Conservation (phyloP, 345 rosid genomes). For the Gossypium ekmanianum region DNA sequence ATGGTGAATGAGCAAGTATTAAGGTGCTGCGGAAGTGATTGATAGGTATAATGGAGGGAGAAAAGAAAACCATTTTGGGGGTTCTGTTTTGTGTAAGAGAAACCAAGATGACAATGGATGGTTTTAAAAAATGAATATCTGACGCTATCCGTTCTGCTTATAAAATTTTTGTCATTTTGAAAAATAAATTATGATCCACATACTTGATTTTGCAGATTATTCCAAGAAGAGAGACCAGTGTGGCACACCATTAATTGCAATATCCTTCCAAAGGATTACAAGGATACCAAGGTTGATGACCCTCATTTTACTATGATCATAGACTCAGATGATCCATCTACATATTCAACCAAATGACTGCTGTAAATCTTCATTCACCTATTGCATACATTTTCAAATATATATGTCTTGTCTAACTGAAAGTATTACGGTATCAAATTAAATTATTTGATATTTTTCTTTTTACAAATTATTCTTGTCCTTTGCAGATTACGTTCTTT, state of each 20-base stretch:
- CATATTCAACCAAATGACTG: constrained; percentile 23
- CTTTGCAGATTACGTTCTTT: background rate
- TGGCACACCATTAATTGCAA: constrained; percentile 87
- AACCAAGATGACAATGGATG: background rate
- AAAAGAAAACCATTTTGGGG: background rate
- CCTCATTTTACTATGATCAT: constrained; percentile 41
- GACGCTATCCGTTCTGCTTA: too few species aligned
- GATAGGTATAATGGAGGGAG: background rate
- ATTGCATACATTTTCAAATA: too few species aligned
- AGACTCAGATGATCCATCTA: constrained; percentile 28
- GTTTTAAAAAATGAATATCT: too few species aligned
- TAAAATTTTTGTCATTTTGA: too few species aligned
- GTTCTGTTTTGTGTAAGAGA: background rate
- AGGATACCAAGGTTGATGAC: constrained; percentile 31
- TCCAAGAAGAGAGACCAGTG: constrained; percentile 89
- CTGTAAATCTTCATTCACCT: background rate
- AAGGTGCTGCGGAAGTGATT: background rate
- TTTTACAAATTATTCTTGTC: background rate
- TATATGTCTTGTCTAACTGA: too few species aligned
- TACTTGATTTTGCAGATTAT: constrained; percentile 45
- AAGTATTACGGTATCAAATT: too few species aligned
- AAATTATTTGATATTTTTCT: too few species aligned
- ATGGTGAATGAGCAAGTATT: background rate
- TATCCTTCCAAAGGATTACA: constrained; percentile 46
- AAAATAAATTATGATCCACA: too few species aligned